Base-by-base conservation (phyloP, 1,284 basidiomycete species). In the Vanrija sp. region DNA sequence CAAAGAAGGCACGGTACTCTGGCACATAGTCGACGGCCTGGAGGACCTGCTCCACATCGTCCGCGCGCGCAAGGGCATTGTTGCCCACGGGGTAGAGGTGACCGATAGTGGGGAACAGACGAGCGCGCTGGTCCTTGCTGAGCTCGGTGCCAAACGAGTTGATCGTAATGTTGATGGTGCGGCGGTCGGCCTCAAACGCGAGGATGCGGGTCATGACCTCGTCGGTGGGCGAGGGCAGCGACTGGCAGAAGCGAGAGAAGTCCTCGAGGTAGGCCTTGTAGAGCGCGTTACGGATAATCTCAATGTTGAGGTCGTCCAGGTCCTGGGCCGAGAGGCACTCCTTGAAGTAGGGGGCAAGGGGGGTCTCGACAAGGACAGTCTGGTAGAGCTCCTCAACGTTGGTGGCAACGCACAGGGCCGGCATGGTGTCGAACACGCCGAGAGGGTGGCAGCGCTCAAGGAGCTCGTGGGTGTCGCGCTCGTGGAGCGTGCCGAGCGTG, bases 211-310 rank as follows among this genome's bases (percentile, higher is more conserved):
- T 82, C 94, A 97, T 97, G 61, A 91, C 84, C 47, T 94, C 90
- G 18, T 83, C 81, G 3, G 94, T 98, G 1, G 93, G 88, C 9
- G 84, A 82, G 25, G 90, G 88, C 19, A 98, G 78, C 4, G 85
- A 83, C 49, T 82, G 77, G 71, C 86, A 88, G 77, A 89, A 98
- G 58, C 81, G 75, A 79, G 94, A 84, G 75, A 98, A 99, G 77
- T 99, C 96, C 75, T 98, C 95, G 54, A 99, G 86, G 78, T 99
- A 99, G 15, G 94, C 88, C 77, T 97, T 98, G 84, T 98, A 98
- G 44, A 99, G 87, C n/a, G 95, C 94, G 78, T 98, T 98, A 45
- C 96, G 90, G 76, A 99, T 95, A 77, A 99, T 98, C 79, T 99
- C 96, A 67, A 99, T 98, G 80, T 99, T 98, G 61, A 98, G 85